These are phyloP conservation scores for Glycine tomentella DNA, from an alignment of 306 rosid genomes.

Conservation along the genomic window DNA sequence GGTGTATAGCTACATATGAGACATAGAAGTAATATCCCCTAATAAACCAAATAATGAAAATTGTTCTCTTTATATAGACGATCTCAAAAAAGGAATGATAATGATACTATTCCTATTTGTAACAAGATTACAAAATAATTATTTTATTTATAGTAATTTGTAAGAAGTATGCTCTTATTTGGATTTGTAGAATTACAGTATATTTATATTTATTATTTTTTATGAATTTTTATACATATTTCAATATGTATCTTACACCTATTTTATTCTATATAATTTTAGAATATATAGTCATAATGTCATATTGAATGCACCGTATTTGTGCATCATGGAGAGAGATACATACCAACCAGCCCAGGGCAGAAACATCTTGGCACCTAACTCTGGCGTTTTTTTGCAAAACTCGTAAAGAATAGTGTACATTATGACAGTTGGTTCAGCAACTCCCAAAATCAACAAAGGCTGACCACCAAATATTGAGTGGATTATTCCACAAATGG, in stretches of 20 bases:
- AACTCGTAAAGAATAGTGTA: constrained; percentile 68
- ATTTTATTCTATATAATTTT: not conserved
- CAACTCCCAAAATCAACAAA: constrained; percentile 82
- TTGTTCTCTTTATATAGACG: not conserved
- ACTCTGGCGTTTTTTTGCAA: constrained; percentile 53
- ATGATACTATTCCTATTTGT: not conserved
- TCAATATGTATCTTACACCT: not conserved
- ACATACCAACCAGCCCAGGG: constrained; percentile 84
- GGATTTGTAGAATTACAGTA: not conserved
- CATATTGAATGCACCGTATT: not conserved
- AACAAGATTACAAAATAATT: not conserved
- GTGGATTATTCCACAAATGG: constrained; percentile 80
- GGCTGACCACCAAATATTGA: constrained; percentile 88
- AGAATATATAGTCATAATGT: not conserved
- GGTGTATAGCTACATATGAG: not conserved
- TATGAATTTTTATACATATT: not conserved
- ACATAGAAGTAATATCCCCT: not conserved
- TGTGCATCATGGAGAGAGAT: not conserved
- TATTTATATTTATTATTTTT: not conserved
- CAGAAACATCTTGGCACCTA: constrained; percentile 67
- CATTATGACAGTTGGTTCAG: constrained; percentile 91
- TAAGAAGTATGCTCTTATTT: not conserved
- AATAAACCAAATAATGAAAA: too few relatives aligned
- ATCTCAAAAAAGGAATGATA: not conserved
- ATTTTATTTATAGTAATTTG: too few relatives aligned